Evolutionary conservation across 208 protist genomes (phyloP).

Genomic region (Acanthamoeba sp.): DNA sequence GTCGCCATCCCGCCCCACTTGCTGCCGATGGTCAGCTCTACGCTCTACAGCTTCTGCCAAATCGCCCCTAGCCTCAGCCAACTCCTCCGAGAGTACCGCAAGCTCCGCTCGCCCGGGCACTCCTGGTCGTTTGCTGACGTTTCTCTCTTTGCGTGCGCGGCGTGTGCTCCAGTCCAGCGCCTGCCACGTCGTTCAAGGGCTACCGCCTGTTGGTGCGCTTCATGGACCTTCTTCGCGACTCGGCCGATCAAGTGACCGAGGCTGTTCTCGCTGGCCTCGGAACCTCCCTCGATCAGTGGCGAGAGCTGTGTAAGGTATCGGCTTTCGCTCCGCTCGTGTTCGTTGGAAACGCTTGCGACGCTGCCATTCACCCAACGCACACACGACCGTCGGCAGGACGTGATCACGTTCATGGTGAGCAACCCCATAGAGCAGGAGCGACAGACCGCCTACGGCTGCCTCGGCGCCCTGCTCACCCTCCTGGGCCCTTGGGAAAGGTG

Average conservation of each 20-base stretch:
- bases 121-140: too few species aligned
- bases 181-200: slow-evolving; percentile 47
- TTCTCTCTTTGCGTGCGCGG: too few species aligned
- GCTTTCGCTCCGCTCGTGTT: background rate
- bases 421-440: slow-evolving; percentile 44
- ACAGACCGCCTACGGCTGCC: slow-evolving; percentile 5
- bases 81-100: slow-evolving; percentile 30
- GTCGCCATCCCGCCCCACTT: background rate
- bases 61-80: background rate
- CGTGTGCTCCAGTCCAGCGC: slow-evolving; percentile 51
- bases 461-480: background rate
- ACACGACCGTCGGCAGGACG: background rate
- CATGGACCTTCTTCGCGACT: background rate
- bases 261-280: background rate
- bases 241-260: background rate
- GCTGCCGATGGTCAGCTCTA: slow-evolving; percentile 12
- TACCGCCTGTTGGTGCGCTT: slow-evolving; percentile 21
- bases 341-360: background rate
- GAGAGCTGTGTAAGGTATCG: slow-evolving; percentile 50
- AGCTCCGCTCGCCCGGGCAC: background rate
- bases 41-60: slow-evolving; percentile 47
- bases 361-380: background rate
- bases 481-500: background rate
- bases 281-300: slow-evolving; percentile 31
- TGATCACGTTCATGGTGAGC: slow-evolving; percentile 69